A percentile compares a stretch with the other conserved stretches of the same genome.
phyloP scores from a whole-genome alignment of 2,329 filamentous ascomycete species.

The Monilinia fructigena region DNA sequence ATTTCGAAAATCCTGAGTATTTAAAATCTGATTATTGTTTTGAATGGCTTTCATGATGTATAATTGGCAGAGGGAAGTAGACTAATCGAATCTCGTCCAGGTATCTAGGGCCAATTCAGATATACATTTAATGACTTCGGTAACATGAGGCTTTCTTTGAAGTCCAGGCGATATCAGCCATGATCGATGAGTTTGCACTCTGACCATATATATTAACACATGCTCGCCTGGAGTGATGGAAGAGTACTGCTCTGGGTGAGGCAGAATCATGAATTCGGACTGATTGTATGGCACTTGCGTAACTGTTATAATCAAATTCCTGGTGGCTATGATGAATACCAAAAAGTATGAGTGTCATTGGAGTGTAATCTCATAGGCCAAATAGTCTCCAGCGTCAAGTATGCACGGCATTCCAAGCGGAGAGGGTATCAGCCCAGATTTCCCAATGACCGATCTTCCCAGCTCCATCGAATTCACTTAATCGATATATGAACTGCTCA shows the following conservation, averaged over 20 bases:
- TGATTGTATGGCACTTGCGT: not conserved
- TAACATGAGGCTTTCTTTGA: not conserved
- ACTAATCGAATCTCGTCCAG: not conserved
- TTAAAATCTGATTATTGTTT: not conserved
- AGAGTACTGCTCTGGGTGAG: not conserved
- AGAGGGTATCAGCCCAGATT: conserved; percentile 47
- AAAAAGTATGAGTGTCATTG: no score
- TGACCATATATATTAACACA: not conserved
- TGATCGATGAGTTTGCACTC: not conserved
- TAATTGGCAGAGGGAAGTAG: not conserved
- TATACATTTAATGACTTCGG: not conserved
- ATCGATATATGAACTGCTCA: conserved; percentile 44
- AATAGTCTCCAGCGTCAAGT: not conserved
- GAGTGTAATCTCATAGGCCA: not conserved
- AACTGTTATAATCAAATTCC: not conserved
- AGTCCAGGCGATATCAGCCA: no score
- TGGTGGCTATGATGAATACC: no score
- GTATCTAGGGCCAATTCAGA: not conserved
- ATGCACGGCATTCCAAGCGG: conserved; percentile 44
- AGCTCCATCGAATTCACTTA: conserved; percentile 43
- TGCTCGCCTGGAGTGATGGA: not conserved
- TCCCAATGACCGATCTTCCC: conserved; percentile 46
- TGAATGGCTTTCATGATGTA: not conserved
- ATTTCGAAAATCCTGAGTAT: not conserved
- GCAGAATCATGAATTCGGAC: no score